Conservation (phyloP, 352 stramenopile genomes). For the Pythium aquatile region DNA sequence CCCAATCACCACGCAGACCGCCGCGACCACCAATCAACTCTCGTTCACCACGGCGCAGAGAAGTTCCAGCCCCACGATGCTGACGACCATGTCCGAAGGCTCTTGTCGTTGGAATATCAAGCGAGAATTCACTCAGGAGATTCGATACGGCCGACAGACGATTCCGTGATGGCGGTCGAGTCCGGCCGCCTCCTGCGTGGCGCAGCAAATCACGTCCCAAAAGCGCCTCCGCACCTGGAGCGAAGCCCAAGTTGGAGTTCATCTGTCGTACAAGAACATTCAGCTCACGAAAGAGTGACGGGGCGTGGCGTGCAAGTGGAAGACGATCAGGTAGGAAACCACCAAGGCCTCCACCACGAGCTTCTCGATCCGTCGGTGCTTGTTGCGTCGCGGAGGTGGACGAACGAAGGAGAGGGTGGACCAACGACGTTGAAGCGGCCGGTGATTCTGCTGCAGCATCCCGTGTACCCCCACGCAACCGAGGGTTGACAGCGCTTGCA, state of each 20-base stretch:
- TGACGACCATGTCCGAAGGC: conserved; percentile 30
- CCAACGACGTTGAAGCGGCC: not conserved
- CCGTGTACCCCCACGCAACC: not conserved
- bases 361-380: conserved; percentile 12
- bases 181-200: conserved; percentile 39
- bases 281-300: conserved; percentile 63
- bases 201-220: conserved; percentile 48
- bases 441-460: conserved; percentile 3
- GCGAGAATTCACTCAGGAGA: conserved; percentile 77
- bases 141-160: conserved; percentile 71
- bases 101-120: conserved; percentile 61
- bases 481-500: not conserved
- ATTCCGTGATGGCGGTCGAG: conserved; percentile 58
- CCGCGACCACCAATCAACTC: conserved; percentile 45
- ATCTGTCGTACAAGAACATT: conserved; percentile 77
- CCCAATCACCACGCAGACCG: conserved; percentile 30
- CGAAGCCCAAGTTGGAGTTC: conserved; percentile 57
- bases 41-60: conserved; percentile 45
- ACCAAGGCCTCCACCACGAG: conserved; percentile 2
- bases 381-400: conserved; percentile 4
- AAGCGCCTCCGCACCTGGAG: conserved; percentile 25
- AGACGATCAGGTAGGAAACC: conserved; percentile 36
- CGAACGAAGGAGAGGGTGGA: conserved; percentile 24
- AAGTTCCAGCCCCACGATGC: conserved; percentile 21
- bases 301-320: conserved; percentile 61